Conservation (phyloP, 2,329 filamentous ascomycete species). For the Xylariaceae sp. region DNA sequence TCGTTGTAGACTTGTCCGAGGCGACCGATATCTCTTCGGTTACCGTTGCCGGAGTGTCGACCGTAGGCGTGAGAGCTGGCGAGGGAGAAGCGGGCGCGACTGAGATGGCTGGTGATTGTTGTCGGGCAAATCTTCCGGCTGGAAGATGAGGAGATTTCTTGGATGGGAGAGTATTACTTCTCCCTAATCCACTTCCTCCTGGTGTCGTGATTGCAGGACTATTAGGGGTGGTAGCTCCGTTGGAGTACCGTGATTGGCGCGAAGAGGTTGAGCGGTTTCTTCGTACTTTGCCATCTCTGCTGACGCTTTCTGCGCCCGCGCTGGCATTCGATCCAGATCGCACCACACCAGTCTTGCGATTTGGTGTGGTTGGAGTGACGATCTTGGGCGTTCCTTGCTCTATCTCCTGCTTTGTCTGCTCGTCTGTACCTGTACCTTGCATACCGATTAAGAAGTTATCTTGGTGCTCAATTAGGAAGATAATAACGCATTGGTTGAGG, state of each 20-base stretch:
- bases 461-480: constrained; percentile 97
- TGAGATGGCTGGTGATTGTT: constrained; percentile 31
- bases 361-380: constrained; percentile 46
- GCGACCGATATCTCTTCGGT: constrained; percentile 25
- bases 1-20: constrained; percentile 24
- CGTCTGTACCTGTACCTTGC: constrained; percentile 97
- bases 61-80: constrained; percentile 40
- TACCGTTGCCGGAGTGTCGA: constrained; percentile 31
- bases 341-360: constrained; percentile 55
- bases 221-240: constrained; percentile 65
- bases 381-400: constrained; percentile 64
- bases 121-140: constrained; percentile 57
- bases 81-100: constrained; percentile 46
- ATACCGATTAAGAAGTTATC: constrained; percentile 98
- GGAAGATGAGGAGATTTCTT: constrained; percentile 76
- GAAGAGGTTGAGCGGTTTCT: constrained; percentile 92
- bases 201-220: constrained; percentile 56
- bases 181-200: constrained; percentile 47
- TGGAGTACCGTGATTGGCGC: constrained; percentile 74
- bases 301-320: constrained; percentile 80
- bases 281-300: constrained; percentile 73
- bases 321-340: constrained; percentile 86
- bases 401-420: constrained; percentile 62
- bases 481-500: constrained; percentile 92
- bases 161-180: constrained; percentile 90